Evolutionary conservation across 208 protist species (phyloP), one percentile per base, ranked within the genome.

Genomic region (Trypanosoma avium): DNA sequence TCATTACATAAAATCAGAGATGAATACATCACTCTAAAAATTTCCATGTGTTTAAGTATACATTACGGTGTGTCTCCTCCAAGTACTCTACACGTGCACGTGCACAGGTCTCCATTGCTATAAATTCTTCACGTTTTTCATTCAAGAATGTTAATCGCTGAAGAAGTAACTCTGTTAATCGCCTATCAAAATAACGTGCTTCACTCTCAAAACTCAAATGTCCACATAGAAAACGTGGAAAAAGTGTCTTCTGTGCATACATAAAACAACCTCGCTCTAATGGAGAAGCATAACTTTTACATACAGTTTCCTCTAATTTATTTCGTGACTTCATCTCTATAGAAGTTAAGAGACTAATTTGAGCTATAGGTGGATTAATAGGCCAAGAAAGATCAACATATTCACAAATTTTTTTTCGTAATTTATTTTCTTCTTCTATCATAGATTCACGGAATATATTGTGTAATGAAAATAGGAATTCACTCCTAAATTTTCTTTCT

Each of bases 181-280:
- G 71, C 4, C 53, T 38, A 30, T 86, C 80, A 72, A 82, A 80
- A 54, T 81, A 72, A 8, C 45, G 30, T 4, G 58, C 67, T 57
- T 82, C 62, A 43, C 52, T 61, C 9, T n/a, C 50, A 38, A 86
- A 67, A 33, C 59, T 71, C 48, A 82, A 57, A 43, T 76, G 72
- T 21, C 70, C 75, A 21, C 76, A 64, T n/a, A 75, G 42, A 46
- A 76, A 81, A 15, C 67, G 53, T 48, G 49, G 27, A 49, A 54
- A 62, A 48, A 76, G 29, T 13, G 50, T 47, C 9, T 67, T 10
- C 58, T 65, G 10, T 12, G 33, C 40, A n/a, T 69, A 76, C 42
- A 67, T 54, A 13, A 27, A 7, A 33, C 58, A 61, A 33, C 27
- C 38, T 5, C 54, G 50, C 17, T 67, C 30, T 19, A 77, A n/a